These are phyloP conservation scores for Stenogyne calaminthoides DNA, from an alignment of 305 asterid species.

Conservation along the genomic window DNA sequence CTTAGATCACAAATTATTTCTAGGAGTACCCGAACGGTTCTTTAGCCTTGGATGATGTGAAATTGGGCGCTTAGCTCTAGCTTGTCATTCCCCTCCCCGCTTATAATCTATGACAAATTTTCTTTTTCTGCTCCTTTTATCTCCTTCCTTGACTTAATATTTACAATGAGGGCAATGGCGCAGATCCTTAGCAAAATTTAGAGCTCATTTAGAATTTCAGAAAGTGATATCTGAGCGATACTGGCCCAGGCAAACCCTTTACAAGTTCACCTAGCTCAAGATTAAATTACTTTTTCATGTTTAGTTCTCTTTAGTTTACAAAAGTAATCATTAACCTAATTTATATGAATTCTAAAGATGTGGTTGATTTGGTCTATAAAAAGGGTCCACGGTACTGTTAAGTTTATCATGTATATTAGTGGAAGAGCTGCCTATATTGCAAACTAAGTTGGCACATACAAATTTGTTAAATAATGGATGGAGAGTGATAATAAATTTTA, in stretches of 20 bases:
- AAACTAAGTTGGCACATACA: background rate
- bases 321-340: background rate
- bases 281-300: background rate
- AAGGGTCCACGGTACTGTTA: background rate
- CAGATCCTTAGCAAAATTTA: background rate
- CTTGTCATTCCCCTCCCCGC: no score
- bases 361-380: background rate
- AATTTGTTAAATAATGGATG: slow-evolving; percentile 1
- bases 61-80: no score
- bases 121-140: background rate
- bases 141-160: background rate
- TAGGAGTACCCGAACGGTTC: background rate
- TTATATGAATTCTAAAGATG: background rate
- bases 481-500: background rate
- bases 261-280: background rate
- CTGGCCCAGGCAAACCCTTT: background rate
- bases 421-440: slow-evolving; percentile 3
- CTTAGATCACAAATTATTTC: background rate
- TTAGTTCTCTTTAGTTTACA: background rate
- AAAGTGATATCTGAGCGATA: background rate
- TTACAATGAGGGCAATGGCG: background rate
- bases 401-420: background rate
- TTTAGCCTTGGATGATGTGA: background rate
- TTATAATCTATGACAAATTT: background rate
- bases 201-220: background rate